phyloP scores from a whole-genome alignment of 73 alveolate genomes.

The Symbiodinium pilosum region DNA sequence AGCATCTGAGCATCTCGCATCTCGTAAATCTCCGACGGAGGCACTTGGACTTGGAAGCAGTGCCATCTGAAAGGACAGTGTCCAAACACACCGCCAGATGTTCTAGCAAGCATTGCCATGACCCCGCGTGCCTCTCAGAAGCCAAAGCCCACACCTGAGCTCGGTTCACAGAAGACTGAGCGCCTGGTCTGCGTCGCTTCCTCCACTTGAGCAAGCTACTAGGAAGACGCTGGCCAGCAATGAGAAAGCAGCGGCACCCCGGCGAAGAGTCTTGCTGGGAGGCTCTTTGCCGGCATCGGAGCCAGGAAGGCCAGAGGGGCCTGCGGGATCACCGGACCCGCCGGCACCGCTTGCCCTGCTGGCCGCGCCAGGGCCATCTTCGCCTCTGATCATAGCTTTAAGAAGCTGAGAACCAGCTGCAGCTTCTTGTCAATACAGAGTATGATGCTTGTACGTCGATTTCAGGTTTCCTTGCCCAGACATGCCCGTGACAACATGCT shows the following conservation, averaged over 20 bases:
- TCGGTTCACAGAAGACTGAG: too few relatives aligned
- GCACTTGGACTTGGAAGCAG: constrained; percentile 65
- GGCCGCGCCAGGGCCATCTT: background rate
- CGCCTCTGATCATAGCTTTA: background rate
- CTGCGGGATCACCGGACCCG: too few relatives aligned
- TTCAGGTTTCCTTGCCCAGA: too few relatives aligned
- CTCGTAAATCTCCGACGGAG: constrained; percentile 42
- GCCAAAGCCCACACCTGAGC: background rate
- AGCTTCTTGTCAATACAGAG: too few relatives aligned
- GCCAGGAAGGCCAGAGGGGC: too few relatives aligned
- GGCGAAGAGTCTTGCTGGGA: background rate
- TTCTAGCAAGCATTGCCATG: background rate
- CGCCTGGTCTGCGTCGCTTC: too few relatives aligned
- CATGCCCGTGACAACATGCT: too few relatives aligned
- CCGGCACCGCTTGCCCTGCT: too few relatives aligned
- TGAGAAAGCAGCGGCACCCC: background rate
- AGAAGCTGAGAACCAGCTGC: too few relatives aligned
- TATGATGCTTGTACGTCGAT: too few relatives aligned
- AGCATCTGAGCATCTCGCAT: background rate
- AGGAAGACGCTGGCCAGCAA: background rate
- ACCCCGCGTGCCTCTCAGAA: background rate
- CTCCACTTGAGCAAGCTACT: too few relatives aligned
- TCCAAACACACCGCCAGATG: background rate
- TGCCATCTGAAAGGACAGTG: constrained; percentile 44
- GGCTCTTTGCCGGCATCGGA: too few relatives aligned